Conservation (phyloP, 2,329 filamentous ascomycete species). For the Trichoderma citrinoviride region DNA sequence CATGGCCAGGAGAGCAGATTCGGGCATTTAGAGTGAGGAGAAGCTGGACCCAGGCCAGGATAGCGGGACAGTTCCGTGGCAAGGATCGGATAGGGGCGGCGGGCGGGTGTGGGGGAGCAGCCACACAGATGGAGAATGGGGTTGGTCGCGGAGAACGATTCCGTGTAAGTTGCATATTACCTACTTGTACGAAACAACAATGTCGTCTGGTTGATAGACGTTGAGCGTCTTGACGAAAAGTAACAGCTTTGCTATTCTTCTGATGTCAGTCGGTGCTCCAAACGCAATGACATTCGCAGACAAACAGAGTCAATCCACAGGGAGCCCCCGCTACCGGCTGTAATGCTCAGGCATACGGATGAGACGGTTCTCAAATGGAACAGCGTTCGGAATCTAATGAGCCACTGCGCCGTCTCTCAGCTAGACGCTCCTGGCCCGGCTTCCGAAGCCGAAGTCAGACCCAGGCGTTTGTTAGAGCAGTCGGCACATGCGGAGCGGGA, state of each 20-base stretch:
- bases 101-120: constrained; percentile 13
- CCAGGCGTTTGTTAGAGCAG: background rate
- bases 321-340: too few relatives aligned
- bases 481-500: constrained; percentile 1
- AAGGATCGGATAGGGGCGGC: constrained; percentile 17
- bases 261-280: too few relatives aligned
- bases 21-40: constrained; percentile 14
- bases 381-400: too few relatives aligned
- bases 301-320: too few relatives aligned
- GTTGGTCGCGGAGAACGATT: background rate
- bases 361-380: background rate
- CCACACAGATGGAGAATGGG: background rate
- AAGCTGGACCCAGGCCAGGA: background rate
- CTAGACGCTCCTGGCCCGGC: background rate
- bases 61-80: constrained; percentile 17
- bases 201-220: too few relatives aligned
- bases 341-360: too few relatives aligned
- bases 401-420: background rate
- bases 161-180: background rate
- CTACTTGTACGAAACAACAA: too few relatives aligned
- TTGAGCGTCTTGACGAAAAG: too few relatives aligned
- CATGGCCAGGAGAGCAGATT: constrained; percentile 1
- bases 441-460: constrained; percentile 13
- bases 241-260: too few relatives aligned
- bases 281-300: too few relatives aligned